A percentile compares a stretch with the other conserved stretches of the same genome.
Evolutionary conservation across 805 yeast species (phyloP).

Genomic region (Spathaspora sp.): DNA sequence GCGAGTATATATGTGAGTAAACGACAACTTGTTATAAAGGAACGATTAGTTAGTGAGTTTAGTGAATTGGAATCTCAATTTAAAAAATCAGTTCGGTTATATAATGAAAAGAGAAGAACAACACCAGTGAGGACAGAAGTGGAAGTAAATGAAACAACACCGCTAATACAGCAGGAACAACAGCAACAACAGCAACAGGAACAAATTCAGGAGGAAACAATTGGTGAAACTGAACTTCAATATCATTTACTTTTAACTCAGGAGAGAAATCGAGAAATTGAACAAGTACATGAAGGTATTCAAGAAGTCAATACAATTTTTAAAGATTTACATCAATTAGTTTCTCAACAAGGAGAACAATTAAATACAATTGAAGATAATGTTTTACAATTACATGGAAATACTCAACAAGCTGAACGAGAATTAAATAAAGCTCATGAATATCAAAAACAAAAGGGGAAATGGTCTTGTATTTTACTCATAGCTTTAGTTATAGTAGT

Average conservation of each 20-base stretch:
- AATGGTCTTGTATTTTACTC: slow-evolving; percentile 69
- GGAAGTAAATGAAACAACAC: slow-evolving; percentile 27
- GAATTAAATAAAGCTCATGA: slow-evolving; percentile 74
- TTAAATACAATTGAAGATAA: slow-evolving; percentile 83
- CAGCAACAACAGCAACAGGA: slow-evolving; percentile 25
- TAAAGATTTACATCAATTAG: slow-evolving; percentile 73
- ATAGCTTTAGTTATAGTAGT: slow-evolving; percentile 55
- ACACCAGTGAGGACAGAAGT: slow-evolving; percentile 10
- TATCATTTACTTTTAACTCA: slow-evolving; percentile 62
- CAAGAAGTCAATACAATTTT: slow-evolving; percentile 83
- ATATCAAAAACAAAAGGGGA: slow-evolving; percentile 64
- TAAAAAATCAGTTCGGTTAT: slow-evolving; percentile 40
- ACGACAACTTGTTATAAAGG: slow-evolving; percentile 41
- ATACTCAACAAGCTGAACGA: slow-evolving; percentile 65
- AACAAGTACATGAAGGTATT: slow-evolving; percentile 71
- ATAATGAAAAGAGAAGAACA: slow-evolving; percentile 44
- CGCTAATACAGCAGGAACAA: slow-evolving; percentile 30
- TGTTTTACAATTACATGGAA: slow-evolving; percentile 56
- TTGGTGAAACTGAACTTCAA: slow-evolving; percentile 51
- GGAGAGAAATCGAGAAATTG: slow-evolving; percentile 72
- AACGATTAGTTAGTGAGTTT: slow-evolving; percentile 56
- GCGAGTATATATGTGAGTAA: slow-evolving; percentile 28
- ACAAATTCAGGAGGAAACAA: slow-evolving; percentile 32
- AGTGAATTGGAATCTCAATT: slow-evolving; percentile 45
- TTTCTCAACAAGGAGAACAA: slow-evolving; percentile 80